Evolutionary conservation across 2,329 filamentous ascomycete species (phyloP).

Genomic region (Diaporthe australafricana): DNA sequence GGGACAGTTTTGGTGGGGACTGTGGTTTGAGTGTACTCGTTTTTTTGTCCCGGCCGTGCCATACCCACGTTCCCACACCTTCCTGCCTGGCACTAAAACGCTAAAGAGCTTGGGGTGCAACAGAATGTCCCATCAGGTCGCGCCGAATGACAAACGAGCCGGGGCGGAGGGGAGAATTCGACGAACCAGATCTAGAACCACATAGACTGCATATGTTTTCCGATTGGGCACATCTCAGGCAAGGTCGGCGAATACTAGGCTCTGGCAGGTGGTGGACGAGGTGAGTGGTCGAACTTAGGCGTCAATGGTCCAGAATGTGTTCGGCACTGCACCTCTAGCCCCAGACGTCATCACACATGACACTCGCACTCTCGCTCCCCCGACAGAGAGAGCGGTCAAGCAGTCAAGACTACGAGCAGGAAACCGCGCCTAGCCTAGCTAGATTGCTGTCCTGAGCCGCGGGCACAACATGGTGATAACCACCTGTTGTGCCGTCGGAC

Average conservation of each 20-base stretch:
- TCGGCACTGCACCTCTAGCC: constrained; percentile 19
- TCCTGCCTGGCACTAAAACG: neutral
- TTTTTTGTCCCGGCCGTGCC: no score
- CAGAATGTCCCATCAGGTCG: neutral
- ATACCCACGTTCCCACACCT: neutral
- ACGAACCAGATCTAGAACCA: constrained; percentile 2
- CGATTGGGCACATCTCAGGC: constrained; percentile 14
- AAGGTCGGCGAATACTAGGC: neutral
- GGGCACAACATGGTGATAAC: neutral
- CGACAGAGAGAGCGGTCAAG: constrained; percentile 15
- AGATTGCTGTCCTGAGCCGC: neutral
- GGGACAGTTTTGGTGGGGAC: no score
- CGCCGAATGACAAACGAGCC: neutral
- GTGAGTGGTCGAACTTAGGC: constrained; percentile 8
- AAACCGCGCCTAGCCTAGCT: neutral
- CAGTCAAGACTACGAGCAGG: neutral
- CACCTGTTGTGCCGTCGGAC: neutral
- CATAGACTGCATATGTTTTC: neutral
- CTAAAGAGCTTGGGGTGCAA: neutral
- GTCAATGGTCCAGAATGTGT: neutral
- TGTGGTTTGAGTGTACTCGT: no score
- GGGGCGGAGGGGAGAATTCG: neutral
- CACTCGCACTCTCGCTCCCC: neutral
- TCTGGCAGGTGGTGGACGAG: neutral
- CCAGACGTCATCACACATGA: constrained; percentile 26